Evolutionary conservation across 2,329 filamentous ascomycete genomes (phyloP).

Genomic region (Bimuria novae-zelandiae): DNA sequence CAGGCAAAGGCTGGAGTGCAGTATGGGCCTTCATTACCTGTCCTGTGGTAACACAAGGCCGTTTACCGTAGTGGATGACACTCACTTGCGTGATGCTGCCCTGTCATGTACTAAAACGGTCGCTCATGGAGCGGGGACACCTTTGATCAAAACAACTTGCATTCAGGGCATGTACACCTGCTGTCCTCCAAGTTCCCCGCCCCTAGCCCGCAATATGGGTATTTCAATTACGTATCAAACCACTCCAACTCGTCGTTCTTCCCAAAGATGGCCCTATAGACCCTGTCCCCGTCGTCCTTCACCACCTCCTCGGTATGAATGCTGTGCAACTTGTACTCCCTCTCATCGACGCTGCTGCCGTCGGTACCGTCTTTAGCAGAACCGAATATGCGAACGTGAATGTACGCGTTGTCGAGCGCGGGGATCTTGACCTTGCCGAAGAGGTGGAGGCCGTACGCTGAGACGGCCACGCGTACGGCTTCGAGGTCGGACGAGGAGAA

Average conservation of each 20-base stretch:
- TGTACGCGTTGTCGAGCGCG: constrained; percentile 29
- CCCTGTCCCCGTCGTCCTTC: constrained; percentile 34
- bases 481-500: constrained; percentile 33
- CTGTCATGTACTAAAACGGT: no score
- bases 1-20: no score
- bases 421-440: constrained; percentile 38
- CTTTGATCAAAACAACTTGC: no score
- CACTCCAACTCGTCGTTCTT: constrained; percentile 38
- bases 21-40: no score
- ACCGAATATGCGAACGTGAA: constrained; percentile 39
- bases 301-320: constrained; percentile 42
- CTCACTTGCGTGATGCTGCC: no score
- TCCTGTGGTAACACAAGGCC: no score
- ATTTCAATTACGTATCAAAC: constrained; percentile 38
- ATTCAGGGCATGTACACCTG: no score
- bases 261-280: constrained; percentile 39
- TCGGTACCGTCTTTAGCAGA: constrained; percentile 41
- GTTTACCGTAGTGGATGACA: no score
- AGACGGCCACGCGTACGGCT: constrained; percentile 33
- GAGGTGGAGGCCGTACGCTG: constrained; percentile 40
- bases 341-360: constrained; percentile 35
- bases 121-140: not conserved
- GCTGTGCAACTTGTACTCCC: constrained; percentile 40
- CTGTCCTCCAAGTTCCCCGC: no score
- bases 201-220: not conserved